Percentiles rank a stretch among this genome's conserved stretches.
Evolutionary conservation across 1,284 basidiomycete species (phyloP).

Genomic region (Schizophyllum amplum): DNA sequence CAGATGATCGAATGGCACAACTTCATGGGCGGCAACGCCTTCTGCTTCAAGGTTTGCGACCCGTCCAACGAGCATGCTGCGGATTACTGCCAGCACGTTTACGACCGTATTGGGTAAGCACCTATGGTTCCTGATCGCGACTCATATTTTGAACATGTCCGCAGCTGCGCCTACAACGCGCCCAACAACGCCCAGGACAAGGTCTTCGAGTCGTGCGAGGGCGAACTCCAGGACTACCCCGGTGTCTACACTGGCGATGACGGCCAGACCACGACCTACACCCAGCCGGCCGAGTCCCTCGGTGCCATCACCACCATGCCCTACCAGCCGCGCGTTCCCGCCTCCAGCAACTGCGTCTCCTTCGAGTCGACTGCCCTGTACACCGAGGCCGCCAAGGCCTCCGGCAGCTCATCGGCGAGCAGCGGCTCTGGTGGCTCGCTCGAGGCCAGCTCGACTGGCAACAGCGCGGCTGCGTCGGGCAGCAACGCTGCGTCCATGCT

Average conservation of each 20-base stretch:
- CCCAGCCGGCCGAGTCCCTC: slow-evolving; percentile 53
- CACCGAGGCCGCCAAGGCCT: background rate
- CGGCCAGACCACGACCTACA: slow-evolving; percentile 32
- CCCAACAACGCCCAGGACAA: slow-evolving; percentile 50
- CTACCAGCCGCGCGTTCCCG: slow-evolving; percentile 48
- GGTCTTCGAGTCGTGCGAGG: slow-evolving; percentile 52
- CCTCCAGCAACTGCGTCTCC: slow-evolving; percentile 53
- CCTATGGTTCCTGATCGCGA: background rate
- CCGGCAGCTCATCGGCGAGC: background rate
- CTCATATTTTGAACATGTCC: background rate
- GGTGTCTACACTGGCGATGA: slow-evolving; percentile 40
- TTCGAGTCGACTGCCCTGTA: slow-evolving; percentile 46
- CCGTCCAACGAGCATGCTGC: slow-evolving; percentile 42
- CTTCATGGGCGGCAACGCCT: slow-evolving; percentile 53
- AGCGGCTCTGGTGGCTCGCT: background rate
- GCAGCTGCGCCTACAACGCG: slow-evolving; percentile 50
- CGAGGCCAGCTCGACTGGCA: background rate
- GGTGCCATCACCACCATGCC: slow-evolving; percentile 49
- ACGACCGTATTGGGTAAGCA: slow-evolving; percentile 49
- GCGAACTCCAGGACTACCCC: slow-evolving; percentile 54
- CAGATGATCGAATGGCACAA: slow-evolving; percentile 59
- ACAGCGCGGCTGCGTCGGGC: background rate
- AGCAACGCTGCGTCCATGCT: background rate
- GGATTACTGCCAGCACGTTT: slow-evolving; percentile 52
- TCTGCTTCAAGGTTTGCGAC: slow-evolving; percentile 56